Base-by-base conservation (phyloP, 192 early-diverging fungal species). In the Helicostylum pulchrum region DNA sequence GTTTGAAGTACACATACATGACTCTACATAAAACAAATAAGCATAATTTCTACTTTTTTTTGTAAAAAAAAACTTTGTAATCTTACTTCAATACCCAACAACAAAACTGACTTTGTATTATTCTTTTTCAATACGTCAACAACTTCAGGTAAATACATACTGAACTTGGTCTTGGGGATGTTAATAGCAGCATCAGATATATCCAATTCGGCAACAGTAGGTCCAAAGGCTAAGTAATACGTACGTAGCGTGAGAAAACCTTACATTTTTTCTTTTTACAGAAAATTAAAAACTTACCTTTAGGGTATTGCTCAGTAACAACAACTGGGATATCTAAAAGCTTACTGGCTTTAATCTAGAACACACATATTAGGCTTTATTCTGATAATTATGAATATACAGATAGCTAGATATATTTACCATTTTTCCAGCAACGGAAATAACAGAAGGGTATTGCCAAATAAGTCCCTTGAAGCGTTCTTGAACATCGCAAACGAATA, bases 1-100 rank as follows among this genome's bases (percentile, higher is more conserved):
- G 97, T 97, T 77, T 99, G 97, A 43, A 93, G 64, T 5, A 99
- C 88, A 69, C 97, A 99, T 5, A 99, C 95, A 69, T 99, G 97
- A 12, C 92, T 83, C 83, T 91, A 59, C 39, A 66, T 36, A 53
- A 12, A 36, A 21, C 4, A 50, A 44, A 23, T 53, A 21, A 30
- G 45, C 12, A 14, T 9, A n/a, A n/a, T 12, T 39, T 12, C n/a
- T n/a, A n/a, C n/a, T n/a, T 26, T 30, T 48, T 15, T 48, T 23
- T 17, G 14, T 5, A 20, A 21, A 15, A 15, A 34, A 19, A 7
- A 9, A 23, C 19, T 30, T 6, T 7, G n/a, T 17, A 55, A 15
- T 21, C 42, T 51, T 82, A 87, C 87, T 78, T 98, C 95, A 60
- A 95, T 92, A 15, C 96, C 97, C 75, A 94, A 92, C 15, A 99